Conservation (phyloP, 2,329 filamentous ascomycete genomes). For the Neospermospora avenae region DNA sequence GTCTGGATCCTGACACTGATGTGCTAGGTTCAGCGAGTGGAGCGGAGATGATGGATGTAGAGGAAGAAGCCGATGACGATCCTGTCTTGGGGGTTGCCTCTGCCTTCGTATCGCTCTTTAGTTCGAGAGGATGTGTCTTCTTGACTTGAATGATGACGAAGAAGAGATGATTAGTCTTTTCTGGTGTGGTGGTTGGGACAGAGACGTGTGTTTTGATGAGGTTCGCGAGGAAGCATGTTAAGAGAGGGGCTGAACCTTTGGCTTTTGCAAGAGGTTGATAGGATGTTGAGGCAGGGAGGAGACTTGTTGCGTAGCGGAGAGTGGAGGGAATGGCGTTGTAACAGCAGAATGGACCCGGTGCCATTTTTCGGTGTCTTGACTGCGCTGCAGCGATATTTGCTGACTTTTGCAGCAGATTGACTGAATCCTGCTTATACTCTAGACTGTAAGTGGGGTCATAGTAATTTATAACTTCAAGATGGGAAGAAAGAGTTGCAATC, state of each 20-base stretch:
- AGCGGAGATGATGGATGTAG: neutral
- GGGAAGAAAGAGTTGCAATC: neutral
- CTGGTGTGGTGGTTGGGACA: neutral
- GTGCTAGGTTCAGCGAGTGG: neutral
- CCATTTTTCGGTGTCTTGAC: neutral
- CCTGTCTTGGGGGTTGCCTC: neutral
- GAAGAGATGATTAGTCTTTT: neutral
- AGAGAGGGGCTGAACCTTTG: neutral
- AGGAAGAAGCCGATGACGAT: neutral
- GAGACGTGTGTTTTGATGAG: neutral
- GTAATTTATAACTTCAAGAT: neutral
- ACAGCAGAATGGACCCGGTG: conserved; percentile 15
- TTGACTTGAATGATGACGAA: conserved; percentile 4
- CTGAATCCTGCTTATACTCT: neutral
- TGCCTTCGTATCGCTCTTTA: neutral
- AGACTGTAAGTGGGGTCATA: no score
- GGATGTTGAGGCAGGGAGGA: neutral
- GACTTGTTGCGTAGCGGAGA: conserved; percentile 1
- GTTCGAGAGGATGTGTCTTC: neutral
- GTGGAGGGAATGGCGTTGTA: conserved; percentile 6
- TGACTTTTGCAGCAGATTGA: neutral
- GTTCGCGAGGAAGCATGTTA: conserved; percentile 5
- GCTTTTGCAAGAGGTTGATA: neutral
- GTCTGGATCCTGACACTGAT: neutral
- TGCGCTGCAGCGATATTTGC: neutral